phyloP scores from a whole-genome alignment of 108 stramenopile species.

The Craspedostauros australis region DNA sequence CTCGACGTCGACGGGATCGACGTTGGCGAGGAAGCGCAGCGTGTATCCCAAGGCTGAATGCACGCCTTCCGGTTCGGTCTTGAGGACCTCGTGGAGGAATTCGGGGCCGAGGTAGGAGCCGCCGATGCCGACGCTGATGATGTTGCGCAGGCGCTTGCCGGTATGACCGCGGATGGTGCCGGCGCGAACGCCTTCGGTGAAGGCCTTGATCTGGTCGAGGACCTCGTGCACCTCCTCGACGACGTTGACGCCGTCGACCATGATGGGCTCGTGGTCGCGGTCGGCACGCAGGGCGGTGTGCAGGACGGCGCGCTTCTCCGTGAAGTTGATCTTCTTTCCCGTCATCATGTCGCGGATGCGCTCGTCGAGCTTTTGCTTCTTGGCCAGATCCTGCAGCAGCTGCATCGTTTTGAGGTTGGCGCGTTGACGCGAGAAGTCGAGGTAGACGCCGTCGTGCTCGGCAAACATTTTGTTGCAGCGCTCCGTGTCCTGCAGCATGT shows the following conservation, averaged over 20 bases:
- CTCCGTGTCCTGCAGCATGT: constrained; percentile 60
- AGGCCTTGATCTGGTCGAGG: constrained; percentile 82
- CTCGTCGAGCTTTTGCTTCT: constrained; percentile 47
- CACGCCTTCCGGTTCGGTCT: constrained; percentile 85
- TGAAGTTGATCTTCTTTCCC: constrained; percentile 95
- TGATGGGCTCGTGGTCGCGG: constrained; percentile 49
- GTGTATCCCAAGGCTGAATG: constrained; percentile 81
- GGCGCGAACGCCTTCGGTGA: constrained; percentile 84
- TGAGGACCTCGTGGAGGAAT: constrained; percentile 96
- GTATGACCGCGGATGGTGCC: constrained; percentile 90
- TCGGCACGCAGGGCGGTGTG: constrained; percentile 95
- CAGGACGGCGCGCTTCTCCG: constrained; percentile 94
- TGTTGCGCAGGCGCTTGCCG: constrained; percentile 90
- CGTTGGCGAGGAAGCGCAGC: constrained; percentile 95
- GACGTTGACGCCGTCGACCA: constrained; percentile 87
- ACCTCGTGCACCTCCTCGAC: constrained; percentile 90
- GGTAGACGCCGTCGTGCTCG: constrained; percentile 81
- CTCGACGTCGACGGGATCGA: constrained; percentile 98
- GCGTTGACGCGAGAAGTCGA: constrained; percentile 84
- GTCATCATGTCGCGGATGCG: constrained; percentile 86
- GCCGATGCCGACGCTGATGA: constrained; percentile 98
- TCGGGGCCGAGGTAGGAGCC: constrained; percentile 97
- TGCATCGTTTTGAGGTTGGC: constrained; percentile 77
- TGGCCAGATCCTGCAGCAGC: constrained; percentile 65
- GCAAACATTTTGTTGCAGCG: constrained; percentile 72